Evolutionary conservation across 1,284 basidiomycete species (phyloP).

Genomic region (Cryptococcus hybrid): DNA sequence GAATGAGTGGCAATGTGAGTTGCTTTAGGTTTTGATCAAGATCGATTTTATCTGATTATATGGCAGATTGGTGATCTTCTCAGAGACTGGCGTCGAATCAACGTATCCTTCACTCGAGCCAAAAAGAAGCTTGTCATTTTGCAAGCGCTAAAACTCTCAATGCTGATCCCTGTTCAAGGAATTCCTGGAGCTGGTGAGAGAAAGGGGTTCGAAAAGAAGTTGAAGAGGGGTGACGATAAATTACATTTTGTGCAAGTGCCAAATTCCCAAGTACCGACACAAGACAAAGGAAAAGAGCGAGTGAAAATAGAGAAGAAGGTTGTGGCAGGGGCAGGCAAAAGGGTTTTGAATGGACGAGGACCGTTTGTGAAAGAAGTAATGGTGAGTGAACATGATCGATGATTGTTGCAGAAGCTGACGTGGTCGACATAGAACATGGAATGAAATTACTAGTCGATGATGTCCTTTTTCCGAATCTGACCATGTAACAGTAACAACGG

Average conservation of each 20-base stretch:
- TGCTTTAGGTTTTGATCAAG: not conserved
- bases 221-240: constrained; percentile 59
- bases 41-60: constrained; percentile 51
- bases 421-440: not conserved
- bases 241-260: constrained; percentile 19
- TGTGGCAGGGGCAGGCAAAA: constrained; percentile 8
- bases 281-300: constrained; percentile 1
- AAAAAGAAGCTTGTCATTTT: constrained; percentile 84
- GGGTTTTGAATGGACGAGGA: constrained; percentile 16
- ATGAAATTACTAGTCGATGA: too few species aligned
- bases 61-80: constrained; percentile 81
- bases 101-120: constrained; percentile 94
- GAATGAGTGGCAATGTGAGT: constrained; percentile 71
- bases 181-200: constrained; percentile 65
- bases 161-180: constrained; percentile 60
- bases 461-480: too few species aligned
- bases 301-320: constrained; percentile 10
- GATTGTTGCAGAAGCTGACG: not conserved
- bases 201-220: constrained; percentile 65
- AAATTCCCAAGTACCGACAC: not conserved
- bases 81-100: constrained; percentile 92
- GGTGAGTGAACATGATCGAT: constrained; percentile 8
- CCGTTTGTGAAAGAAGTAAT: constrained; percentile 16
- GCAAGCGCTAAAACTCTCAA: constrained; percentile 75
- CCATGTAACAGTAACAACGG: too few species aligned